Base-by-base conservation (phyloP, 2,329 filamentous ascomycete genomes). In the Purpureocillium lavendulum region DNA sequence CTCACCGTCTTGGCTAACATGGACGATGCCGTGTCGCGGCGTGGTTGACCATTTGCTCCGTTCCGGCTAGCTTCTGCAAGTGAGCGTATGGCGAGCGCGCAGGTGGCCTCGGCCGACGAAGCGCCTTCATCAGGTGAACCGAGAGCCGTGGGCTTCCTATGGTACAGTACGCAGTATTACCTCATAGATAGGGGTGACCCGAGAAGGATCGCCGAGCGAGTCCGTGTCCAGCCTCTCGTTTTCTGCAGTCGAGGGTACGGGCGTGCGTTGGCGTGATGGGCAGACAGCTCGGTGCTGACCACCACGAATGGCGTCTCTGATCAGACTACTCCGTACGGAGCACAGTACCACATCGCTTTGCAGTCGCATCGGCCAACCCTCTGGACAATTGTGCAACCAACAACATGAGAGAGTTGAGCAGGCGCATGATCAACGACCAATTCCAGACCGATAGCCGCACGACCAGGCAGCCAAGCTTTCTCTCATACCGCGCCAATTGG, bases 171-270 rank as follows among this genome's bases (percentile, higher is more conserved):
- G 15, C 18, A 28, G 38, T 38, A 46, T 46, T 42, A 45, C 40
- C 42, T 46, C 44, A 46, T 46, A 38, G 35, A 42, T 24, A 34
- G 17, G 35, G 32, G 30, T 30, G 34, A 26, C n/a, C 37, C 38
- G 33, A 33, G 34, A 24, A 39, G 21, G 33, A 38, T 39, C 30
- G 37, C 44, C 39, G 35, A 45, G 14, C 30, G 16, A 36, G 39
- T 24, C 29, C 28, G 15, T 30, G 35, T 36, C 35, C 35, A 36
- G 26, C 31, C 34, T 28, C 29, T 21, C 16, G 12, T n/a, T 36
- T 33, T 35, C 24, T 15, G 13, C 16, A 14, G 7, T 26, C 21
- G 21, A 6, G 21, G 6, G 21, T 26, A 10, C 21, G 21, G 10
- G 10, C n/a, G 9, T 28, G 30, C 14, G 36, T 24, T 38, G 35